Evolutionary conservation across 139 green algal genomes (phyloP).

Genomic region (Chlamydomonas sp.): DNA sequence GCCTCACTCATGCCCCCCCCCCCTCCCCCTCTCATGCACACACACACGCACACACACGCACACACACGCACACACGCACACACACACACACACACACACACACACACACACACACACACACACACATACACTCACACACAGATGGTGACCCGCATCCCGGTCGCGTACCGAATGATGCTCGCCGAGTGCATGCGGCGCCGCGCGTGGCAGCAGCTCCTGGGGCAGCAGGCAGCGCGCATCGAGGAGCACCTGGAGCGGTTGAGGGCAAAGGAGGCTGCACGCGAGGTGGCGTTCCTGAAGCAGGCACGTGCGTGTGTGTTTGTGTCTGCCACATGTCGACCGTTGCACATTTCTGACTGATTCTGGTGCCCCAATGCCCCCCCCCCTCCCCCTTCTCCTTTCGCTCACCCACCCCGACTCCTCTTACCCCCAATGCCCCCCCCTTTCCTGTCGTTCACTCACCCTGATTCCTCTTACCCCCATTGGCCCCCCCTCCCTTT

Average conservation of each 20-base stretch:
- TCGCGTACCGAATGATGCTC: slow-evolving; percentile 59
- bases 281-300: not conserved
- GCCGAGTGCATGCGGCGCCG: slow-evolving; percentile 69
- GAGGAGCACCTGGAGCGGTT: not conserved
- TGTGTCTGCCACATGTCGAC: too few species aligned
- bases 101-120: not conserved
- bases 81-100: not conserved
- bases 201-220: slow-evolving; percentile 36
- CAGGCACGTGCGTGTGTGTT: too few species aligned
- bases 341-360: too few species aligned
- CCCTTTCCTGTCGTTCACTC: too few species aligned
- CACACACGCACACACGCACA: not conserved
- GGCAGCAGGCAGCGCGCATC: not conserved
- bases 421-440: too few species aligned
- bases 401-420: too few species aligned
- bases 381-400: too few species aligned
- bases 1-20: too few species aligned
- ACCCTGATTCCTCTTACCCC: too few species aligned
- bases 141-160: not conserved
- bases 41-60: not conserved
- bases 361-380: too few species aligned
- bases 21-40: too few species aligned
- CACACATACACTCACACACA: not conserved
- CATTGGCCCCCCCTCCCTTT: too few species aligned
- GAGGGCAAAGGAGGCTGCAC: not conserved